Conservation (phyloP, 768 basidiomycete species). For the Dioszegia aurantiaca region DNA sequence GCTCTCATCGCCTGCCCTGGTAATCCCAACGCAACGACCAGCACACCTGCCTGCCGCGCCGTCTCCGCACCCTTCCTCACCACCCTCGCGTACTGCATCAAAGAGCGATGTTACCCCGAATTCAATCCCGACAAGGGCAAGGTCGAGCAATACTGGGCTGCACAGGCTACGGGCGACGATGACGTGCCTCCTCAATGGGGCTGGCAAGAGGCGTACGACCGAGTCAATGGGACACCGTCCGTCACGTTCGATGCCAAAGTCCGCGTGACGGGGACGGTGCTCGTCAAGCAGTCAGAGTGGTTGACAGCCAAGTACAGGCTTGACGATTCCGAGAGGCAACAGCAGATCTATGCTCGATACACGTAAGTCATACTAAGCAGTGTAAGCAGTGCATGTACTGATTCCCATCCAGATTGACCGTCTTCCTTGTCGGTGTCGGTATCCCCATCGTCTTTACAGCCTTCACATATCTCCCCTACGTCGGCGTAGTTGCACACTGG, state of each 20-base stretch:
- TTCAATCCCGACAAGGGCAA: background rate
- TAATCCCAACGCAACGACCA: background rate
- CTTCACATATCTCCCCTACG: background rate
- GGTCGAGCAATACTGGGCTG: background rate
- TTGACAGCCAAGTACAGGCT: background rate
- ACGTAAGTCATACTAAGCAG: background rate
- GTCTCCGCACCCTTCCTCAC: background rate
- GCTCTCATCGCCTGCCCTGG: background rate
- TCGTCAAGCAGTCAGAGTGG: background rate
- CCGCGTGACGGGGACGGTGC: background rate
- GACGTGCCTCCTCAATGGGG: background rate
- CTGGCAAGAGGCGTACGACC: conserved; percentile 1
- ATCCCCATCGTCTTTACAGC: background rate
- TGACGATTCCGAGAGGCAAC: background rate
- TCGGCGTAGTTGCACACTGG: background rate
- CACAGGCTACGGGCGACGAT: background rate
- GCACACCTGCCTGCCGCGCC: background rate
- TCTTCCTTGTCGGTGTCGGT: conserved; percentile 1
- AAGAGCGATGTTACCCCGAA: background rate
- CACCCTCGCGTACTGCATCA: conserved; percentile 1
- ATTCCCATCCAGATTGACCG: background rate
- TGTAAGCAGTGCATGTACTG: background rate
- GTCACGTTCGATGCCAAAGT: background rate
- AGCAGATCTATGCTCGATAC: background rate
- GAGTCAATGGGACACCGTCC: background rate